Conservation (phyloP, 768 basidiomycete genomes). For the Omphalotus guepiniiformis region DNA sequence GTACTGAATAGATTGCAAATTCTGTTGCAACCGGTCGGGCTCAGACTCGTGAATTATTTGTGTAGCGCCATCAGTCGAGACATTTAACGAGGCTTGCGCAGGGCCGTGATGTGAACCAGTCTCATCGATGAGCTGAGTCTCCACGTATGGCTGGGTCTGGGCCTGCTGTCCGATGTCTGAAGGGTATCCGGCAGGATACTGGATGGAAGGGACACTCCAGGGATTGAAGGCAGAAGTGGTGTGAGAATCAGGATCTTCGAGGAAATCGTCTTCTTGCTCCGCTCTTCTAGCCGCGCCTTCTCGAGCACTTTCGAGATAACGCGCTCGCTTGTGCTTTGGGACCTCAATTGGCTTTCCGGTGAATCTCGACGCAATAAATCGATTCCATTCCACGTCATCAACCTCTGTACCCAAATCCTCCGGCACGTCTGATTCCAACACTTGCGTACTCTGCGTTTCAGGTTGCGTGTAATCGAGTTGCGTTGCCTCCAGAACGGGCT, state of each 20-base stretch:
- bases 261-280: neutral
- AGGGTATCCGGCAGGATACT: neutral
- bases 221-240: neutral
- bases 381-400: neutral
- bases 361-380: neutral
- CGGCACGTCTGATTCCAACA: neutral
- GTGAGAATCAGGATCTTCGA: neutral
- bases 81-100: no score
- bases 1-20: neutral
- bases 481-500: neutral
- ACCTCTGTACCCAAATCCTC: neutral
- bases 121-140: neutral
- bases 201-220: neutral
- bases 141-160: neutral
- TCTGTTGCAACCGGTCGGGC: neutral
- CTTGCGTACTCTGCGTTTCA: constrained; percentile 2
- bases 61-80: neutral
- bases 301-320: neutral
- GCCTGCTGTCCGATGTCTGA: neutral
- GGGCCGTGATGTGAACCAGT: neutral
- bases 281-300: neutral
- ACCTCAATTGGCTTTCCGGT: neutral
- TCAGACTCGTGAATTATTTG: neutral
- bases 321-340: neutral
- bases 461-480: neutral